A percentile compares a stretch with the other conserved stretches of the same genome.
Evolutionary conservation across 306 rosid species (phyloP).

Genomic region (Trifolium subterraneum): DNA sequence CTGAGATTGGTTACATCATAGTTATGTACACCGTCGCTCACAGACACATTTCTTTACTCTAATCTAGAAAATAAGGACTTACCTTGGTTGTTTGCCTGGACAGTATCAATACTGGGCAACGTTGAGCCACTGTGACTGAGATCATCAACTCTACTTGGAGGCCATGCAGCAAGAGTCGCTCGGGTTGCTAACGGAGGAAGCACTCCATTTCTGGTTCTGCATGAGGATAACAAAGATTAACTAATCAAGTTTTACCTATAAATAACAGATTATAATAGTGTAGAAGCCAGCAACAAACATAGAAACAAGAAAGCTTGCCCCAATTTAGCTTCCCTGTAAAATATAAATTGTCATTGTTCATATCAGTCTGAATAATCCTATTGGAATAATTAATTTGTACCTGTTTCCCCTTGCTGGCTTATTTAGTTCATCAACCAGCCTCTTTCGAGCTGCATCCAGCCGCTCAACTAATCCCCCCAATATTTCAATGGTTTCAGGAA

Average conservation of each 20-base stretch:
- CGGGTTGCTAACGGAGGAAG: constrained; percentile 78
- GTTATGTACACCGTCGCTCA: background rate
- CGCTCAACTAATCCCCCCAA: constrained; percentile 88
- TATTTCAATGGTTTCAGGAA: constrained; percentile 75
- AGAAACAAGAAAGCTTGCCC: constrained; percentile 26
- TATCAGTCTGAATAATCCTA: constrained; percentile 18
- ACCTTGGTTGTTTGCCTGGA: constrained; percentile 59
- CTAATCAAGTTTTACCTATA: constrained; percentile 11
- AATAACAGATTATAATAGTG: constrained; percentile 13
- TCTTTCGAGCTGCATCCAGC: constrained; percentile 81
- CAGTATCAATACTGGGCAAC: constrained; percentile 37
- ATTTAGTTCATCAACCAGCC: constrained; percentile 79
- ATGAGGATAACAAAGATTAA: constrained; percentile 36
- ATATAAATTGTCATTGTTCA: constrained; percentile 7
- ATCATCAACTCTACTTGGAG: constrained; percentile 52
- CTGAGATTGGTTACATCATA: background rate
- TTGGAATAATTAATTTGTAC: constrained; percentile 46
- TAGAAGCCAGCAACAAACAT: constrained; percentile 27
- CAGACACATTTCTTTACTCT: background rate
- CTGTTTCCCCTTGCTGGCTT: constrained; percentile 92
- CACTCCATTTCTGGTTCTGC: constrained; percentile 75
- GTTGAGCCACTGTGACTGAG: constrained; percentile 42
- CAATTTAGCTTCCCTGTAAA: constrained; percentile 10
- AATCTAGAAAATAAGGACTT: constrained; percentile 19
- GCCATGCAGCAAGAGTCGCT: constrained; percentile 92